Evolutionary conservation across 495 filamentous ascomycete species (phyloP).

Genomic region (Penicillium salamii): DNA sequence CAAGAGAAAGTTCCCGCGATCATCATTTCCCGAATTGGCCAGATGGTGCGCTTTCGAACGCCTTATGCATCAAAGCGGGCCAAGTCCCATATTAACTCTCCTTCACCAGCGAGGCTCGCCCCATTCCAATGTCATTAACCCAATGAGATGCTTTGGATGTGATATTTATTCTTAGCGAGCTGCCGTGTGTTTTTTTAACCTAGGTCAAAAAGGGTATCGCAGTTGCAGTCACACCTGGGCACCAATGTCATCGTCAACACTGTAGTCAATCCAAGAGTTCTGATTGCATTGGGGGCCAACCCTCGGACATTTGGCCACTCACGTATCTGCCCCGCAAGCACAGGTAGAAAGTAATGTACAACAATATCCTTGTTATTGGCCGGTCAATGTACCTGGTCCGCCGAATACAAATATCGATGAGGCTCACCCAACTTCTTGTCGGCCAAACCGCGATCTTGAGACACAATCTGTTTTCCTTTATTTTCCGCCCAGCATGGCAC

Average conservation of each 20-base stretch:
- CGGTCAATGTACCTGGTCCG: neutral
- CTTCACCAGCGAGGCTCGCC: too few relatives aligned
- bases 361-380: neutral
- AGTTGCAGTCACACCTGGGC: neutral
- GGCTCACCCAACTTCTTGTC: neutral
- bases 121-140: too few relatives aligned
- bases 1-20: neutral
- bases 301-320: neutral
- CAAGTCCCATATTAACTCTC: too few relatives aligned
- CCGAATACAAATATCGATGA: neutral
- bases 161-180: too few relatives aligned
- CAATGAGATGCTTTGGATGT: too few relatives aligned
- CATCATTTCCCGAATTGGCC: too few relatives aligned
- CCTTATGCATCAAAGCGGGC: too few relatives aligned
- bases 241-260: neutral
- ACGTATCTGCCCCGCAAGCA: neutral
- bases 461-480: neutral
- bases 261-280: neutral
- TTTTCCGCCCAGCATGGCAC: neutral
- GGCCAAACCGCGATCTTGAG: neutral
- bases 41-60: too few relatives aligned
- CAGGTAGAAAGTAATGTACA: neutral
- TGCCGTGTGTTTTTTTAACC: neutral
- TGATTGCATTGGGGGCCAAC: neutral
- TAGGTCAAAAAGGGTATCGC: neutral